Evolutionary conservation across 1,284 basidiomycete genomes (phyloP), one percentile per base, ranked within the genome.

Genomic region (Apiotrichum mycotoxinovorans): DNA sequence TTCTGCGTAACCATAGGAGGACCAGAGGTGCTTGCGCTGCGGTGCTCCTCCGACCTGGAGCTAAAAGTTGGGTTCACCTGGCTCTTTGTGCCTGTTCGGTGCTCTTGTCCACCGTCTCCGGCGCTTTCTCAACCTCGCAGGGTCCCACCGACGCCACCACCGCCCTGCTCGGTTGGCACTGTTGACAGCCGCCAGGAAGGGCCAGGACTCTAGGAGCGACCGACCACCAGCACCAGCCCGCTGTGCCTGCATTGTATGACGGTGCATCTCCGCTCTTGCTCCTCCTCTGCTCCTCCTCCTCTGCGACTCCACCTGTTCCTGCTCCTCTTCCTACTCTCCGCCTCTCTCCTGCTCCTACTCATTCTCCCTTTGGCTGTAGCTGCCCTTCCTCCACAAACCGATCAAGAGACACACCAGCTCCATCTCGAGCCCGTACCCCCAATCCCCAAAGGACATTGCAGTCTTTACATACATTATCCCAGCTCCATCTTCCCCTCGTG

Each of bases 91-190:
- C 43, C 26, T 9, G 25, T 14, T 30, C 30, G 11, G 3, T 26
- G 27, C 15, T 5, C 27, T 27, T n/a, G 44, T n/a, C 30, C 44
- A 20, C 3, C n/a, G 27, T n/a, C 30, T 33, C 30, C 27, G 26
- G 27, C 30, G 30, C n/a, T 46, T 46, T 46, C 44, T 33, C 18
- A 15, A 33, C n/a, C n/a, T 46, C 27, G 44, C 44, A 23, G 11
- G 18, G 44, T n/a, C 7, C 30, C n/a, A 10, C 18, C 23, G n/a
- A 46, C 44, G 44, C 44, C 44, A 46, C 44, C 44, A 22, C 44
- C 26, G 44, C 44, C 44, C 44, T 46, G 44, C 44, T 33, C 44
- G 44, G 44, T 11, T 46, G 44, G 27, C 44, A 11, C 44, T 46
- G 44, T 46, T 46, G 44, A 46, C 30, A 17, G 30, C 18, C 44